Conservation (phyloP, 31 red algal species). For the Endocladia muricata region DNA sequence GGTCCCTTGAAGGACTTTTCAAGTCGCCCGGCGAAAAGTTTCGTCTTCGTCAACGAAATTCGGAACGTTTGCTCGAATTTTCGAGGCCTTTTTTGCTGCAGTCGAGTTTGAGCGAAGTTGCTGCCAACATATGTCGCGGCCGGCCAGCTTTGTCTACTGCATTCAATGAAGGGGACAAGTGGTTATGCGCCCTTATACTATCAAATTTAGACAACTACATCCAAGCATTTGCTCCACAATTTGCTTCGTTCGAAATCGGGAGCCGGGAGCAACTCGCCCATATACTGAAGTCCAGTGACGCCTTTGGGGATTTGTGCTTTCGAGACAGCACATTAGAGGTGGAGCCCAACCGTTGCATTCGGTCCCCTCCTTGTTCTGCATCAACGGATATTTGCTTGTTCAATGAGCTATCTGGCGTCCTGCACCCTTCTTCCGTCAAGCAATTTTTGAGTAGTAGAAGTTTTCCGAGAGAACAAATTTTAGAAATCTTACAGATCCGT, state of each 20-base stretch:
- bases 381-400: conserved; percentile 16
- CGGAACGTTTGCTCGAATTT: conserved; percentile 30
- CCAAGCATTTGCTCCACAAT: not conserved
- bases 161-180: conserved; percentile 45
- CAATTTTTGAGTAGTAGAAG: conserved; percentile 29
- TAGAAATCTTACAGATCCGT: conserved; percentile 9
- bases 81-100: conserved; percentile 26
- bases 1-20: conserved; percentile 49
- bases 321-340: conserved; percentile 27
- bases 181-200: conserved; percentile 39
- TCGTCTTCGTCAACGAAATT: conserved; percentile 23
- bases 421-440: conserved; percentile 24
- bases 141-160: conserved; percentile 29
- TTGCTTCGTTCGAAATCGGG: not conserved
- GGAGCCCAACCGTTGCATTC: conserved; percentile 20
- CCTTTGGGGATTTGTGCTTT: conserved; percentile 50
- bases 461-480: conserved; percentile 1
- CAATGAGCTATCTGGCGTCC: conserved; percentile 46
- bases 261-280: not conserved
- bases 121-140: conserved; percentile 37
- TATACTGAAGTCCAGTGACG: conserved; percentile 15
- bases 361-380: conserved; percentile 34
- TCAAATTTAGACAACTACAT: conserved; percentile 31
- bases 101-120: conserved; percentile 20
- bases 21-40: conserved; percentile 43